Percentiles rank a stretch among this genome's conserved stretches.
Evolutionary conservation across 805 yeast genomes (phyloP).

Genomic region (Millerago galiae): DNA sequence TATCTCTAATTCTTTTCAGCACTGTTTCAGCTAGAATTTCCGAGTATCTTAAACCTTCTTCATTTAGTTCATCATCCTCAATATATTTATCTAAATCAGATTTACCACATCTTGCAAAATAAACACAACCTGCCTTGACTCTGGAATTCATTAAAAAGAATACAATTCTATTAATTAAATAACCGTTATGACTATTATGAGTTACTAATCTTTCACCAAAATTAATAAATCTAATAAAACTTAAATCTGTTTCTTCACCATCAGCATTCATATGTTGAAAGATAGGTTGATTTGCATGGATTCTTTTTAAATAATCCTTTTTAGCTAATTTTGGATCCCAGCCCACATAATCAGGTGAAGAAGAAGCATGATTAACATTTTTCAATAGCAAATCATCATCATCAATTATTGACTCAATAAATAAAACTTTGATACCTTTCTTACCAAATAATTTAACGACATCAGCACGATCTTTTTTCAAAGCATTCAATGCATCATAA

Average conservation of each 20-base stretch:
- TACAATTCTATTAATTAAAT: slow-evolving; percentile 83
- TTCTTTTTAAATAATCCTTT: slow-evolving; percentile 67
- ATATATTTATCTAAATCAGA: slow-evolving; percentile 46
- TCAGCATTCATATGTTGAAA: slow-evolving; percentile 62
- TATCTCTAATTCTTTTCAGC: slow-evolving; percentile 26
- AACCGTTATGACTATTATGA: slow-evolving; percentile 79
- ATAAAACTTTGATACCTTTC: slow-evolving; percentile 67
- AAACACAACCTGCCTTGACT: slow-evolving; percentile 84
- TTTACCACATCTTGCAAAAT: slow-evolving; percentile 77
- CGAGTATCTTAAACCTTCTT: slow-evolving; percentile 66
- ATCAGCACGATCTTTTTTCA: slow-evolving; percentile 56
- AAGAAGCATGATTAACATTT: slow-evolving; percentile 78
- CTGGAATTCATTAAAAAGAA: slow-evolving; percentile 88
- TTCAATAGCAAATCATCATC: slow-evolving; percentile 60
- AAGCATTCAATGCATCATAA: slow-evolving; percentile 91
- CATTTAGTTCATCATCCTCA: slow-evolving; percentile 77
- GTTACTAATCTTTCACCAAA: slow-evolving; percentile 82
- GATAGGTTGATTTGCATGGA: slow-evolving; percentile 56
- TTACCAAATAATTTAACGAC: slow-evolving; percentile 48
- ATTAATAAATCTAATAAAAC: slow-evolving; percentile 81
- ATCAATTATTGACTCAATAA: slow-evolving; percentile 83
- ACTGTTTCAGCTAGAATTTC: slow-evolving; percentile 55
- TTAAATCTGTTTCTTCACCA: slow-evolving; percentile 42
- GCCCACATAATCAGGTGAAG: slow-evolving; percentile 79
- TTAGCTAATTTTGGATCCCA: slow-evolving; percentile 74